phyloP scores from a whole-genome alignment of 73 alveolate genomes.

The Uronychia binucleata region DNA sequence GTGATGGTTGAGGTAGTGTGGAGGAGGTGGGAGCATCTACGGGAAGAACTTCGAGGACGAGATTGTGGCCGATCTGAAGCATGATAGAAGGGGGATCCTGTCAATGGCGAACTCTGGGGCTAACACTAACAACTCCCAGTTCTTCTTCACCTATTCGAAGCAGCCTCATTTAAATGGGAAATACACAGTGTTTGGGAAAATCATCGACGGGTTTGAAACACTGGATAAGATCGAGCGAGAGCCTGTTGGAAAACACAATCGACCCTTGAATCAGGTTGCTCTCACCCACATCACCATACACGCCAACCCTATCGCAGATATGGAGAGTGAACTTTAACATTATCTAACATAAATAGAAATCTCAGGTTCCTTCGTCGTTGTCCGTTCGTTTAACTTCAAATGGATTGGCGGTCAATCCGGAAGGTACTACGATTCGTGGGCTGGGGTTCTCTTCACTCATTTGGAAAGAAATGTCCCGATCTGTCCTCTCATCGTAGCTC shows the following conservation, averaged over 20 bases:
- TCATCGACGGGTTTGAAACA: slow-evolving; percentile 73
- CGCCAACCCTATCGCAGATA: slow-evolving; percentile 79
- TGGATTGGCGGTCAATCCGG: no score
- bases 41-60: slow-evolving; percentile 69
- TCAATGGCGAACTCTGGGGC: slow-evolving; percentile 73
- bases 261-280: slow-evolving; percentile 61
- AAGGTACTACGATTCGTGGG: no score
- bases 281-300: slow-evolving; percentile 55
- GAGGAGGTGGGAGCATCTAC: slow-evolving; percentile 73
- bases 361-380: not conserved
- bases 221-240: slow-evolving; percentile 69
- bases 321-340: slow-evolving; percentile 12
- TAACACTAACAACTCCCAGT: slow-evolving; percentile 63
- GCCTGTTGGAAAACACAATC: slow-evolving; percentile 68
- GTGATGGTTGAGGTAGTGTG: no score
- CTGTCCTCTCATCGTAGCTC: no score
- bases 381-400: no score
- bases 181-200: slow-evolving; percentile 67
- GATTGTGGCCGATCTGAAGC: slow-evolving; percentile 49
- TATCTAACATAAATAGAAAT: not conserved
- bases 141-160: slow-evolving; percentile 76
- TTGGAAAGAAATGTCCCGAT: no score
- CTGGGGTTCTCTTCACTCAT: no score
- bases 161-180: slow-evolving; percentile 64
- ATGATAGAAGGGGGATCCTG: slow-evolving; percentile 75